phyloP scores from a whole-genome alignment of 768 basidiomycete species.

The Amanita subjunquillea region DNA sequence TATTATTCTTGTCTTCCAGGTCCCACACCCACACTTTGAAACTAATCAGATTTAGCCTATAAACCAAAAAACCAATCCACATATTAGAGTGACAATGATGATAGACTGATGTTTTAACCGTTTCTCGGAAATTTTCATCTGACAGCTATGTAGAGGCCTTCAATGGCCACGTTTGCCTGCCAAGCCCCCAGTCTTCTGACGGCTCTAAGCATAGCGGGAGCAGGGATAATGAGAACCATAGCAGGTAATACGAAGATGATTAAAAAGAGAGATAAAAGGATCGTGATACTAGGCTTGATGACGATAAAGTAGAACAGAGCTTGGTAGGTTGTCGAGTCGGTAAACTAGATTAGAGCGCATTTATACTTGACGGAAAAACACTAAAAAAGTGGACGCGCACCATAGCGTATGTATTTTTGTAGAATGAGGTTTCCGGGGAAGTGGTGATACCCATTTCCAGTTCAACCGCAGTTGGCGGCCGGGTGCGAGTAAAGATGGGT shows the following conservation, averaged over 20 bases:
- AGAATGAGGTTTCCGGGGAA: slow-evolving; percentile 59
- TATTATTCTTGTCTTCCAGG: neutral
- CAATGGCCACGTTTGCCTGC: slow-evolving; percentile 78
- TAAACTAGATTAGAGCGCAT: slow-evolving; percentile 39
- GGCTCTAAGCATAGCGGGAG: slow-evolving; percentile 56
- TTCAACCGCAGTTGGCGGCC: slow-evolving; percentile 37
- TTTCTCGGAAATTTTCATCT: slow-evolving; percentile 13
- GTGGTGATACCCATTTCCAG: slow-evolving; percentile 31
- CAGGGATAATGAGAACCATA: slow-evolving; percentile 52
- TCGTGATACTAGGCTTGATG: slow-evolving; percentile 73
- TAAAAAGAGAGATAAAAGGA: slow-evolving; percentile 48
- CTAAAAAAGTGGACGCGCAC: slow-evolving; percentile 25
- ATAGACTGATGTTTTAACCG: neutral
- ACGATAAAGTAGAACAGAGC: slow-evolving; percentile 85
- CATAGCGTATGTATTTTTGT: slow-evolving; percentile 77
- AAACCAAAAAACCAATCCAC: neutral
- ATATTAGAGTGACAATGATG: neutral
- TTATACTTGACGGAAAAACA: neutral
- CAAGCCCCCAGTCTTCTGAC: slow-evolving; percentile 62
- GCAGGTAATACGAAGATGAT: slow-evolving; percentile 47
- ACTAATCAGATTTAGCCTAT: neutral
- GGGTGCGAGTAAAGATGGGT: slow-evolving; percentile 65
- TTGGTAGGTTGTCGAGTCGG: slow-evolving; percentile 74
- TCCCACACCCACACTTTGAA: too few relatives aligned
- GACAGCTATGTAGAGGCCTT: slow-evolving; percentile 46